Percentiles rank a stretch among this genome's conserved stretches.
Conservation (phyloP, 176 grass and related monocot species). For the Triticum monococcum region DNA sequence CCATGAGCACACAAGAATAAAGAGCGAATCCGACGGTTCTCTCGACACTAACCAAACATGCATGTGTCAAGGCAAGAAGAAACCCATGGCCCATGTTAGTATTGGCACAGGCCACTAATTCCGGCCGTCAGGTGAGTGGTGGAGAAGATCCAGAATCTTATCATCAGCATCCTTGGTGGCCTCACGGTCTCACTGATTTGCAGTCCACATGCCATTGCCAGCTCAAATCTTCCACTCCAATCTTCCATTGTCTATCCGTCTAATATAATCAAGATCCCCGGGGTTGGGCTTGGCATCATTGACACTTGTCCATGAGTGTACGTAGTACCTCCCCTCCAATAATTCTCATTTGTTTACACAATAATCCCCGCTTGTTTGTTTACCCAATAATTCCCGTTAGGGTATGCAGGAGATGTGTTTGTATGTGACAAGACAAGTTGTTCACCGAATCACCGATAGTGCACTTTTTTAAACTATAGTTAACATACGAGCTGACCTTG, state of each 20-base stretch:
- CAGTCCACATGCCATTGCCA: neutral
- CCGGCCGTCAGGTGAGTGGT: neutral
- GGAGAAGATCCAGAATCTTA: neutral
- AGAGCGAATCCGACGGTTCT: too few species aligned
- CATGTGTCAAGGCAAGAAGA: neutral
- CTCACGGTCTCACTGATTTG: neutral
- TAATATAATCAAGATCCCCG: too few species aligned
- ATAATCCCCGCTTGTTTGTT: neutral
- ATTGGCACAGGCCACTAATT: neutral
- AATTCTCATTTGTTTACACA: neutral
- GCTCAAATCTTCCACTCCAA: neutral
- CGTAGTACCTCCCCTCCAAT: neutral
- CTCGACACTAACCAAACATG: neutral
- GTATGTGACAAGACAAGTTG: too few species aligned
- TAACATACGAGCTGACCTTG: too few species aligned
- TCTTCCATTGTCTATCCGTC: neutral
- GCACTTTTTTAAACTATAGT: neutral
- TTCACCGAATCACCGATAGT: neutral
- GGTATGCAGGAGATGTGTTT: too few species aligned
- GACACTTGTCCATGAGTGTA: neutral
- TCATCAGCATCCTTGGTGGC: neutral
- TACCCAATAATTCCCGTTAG: neutral
- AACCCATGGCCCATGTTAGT: neutral
- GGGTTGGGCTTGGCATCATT: neutral
- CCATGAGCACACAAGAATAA: neutral